Conservation (phyloP, 202 grass and related monocot species). For the Dendrocalamus latiflorus region DNA sequence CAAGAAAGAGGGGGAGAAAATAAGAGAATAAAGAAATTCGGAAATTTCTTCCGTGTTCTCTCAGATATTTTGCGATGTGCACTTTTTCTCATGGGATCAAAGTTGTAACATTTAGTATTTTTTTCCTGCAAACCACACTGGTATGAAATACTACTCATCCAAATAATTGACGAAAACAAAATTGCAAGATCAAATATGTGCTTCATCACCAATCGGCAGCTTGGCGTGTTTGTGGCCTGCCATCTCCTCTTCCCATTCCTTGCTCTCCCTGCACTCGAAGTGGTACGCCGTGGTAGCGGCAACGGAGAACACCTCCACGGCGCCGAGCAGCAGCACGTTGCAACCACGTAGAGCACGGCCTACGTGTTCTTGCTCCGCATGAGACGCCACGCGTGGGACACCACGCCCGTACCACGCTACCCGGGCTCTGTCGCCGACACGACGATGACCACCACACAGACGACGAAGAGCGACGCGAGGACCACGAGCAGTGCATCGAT, state of each 20-base stretch:
- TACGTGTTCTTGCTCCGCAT: conserved; percentile 39
- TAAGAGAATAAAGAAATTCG: too few species aligned
- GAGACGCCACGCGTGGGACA: conserved; percentile 47
- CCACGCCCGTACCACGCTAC: conserved; percentile 23
- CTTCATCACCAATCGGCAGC: conserved; percentile 28
- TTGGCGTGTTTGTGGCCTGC: conserved; percentile 7
- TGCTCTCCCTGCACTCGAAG: conserved; percentile 62
- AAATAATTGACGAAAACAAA: not conserved
- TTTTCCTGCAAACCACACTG: not conserved
- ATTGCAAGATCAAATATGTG: not conserved
- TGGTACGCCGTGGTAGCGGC: conserved; percentile 47
- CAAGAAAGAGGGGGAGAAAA: too few species aligned
- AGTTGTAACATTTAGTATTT: not conserved
- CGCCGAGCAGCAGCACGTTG: conserved; percentile 18
- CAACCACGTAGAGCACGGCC: conserved; percentile 31
- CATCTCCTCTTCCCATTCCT: conserved; percentile 15
- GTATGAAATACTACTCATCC: not conserved
- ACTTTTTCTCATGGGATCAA: too few species aligned
- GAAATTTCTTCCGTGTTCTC: too few species aligned
- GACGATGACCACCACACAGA: conserved; percentile 46
- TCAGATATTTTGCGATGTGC: too few species aligned
- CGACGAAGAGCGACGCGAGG: conserved; percentile 41
- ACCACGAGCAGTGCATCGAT: conserved; percentile 18
- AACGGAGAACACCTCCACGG: conserved; percentile 31
- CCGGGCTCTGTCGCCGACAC: conserved; percentile 46